Conservation (phyloP, 352 stramenopile species). For the Phytophthora ohioensis region DNA sequence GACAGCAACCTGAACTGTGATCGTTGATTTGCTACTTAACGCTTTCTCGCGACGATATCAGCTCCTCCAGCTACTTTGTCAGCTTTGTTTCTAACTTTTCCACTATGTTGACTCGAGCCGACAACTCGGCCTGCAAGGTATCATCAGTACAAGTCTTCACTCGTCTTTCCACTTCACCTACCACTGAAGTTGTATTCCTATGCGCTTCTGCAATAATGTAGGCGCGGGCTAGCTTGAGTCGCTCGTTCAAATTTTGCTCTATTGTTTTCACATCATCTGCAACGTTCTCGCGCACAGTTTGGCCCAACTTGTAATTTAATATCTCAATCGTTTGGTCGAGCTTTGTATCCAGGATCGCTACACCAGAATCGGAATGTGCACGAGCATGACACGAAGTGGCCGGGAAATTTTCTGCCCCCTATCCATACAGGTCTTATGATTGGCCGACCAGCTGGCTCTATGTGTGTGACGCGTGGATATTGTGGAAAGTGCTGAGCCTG, state of each 20-base stretch:
- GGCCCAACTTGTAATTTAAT: not conserved
- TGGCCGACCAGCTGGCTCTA: too few species aligned
- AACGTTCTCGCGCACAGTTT: not conserved
- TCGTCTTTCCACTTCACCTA: not conserved
- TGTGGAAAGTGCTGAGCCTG: too few species aligned
- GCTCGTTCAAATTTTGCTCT: not conserved
- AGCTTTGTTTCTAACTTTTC: not conserved
- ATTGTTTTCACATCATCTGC: not conserved
- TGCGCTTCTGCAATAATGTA: not conserved
- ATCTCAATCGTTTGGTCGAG: not conserved
- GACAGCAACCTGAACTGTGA: not conserved
- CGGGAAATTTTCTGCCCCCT: too few species aligned
- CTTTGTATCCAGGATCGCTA: not conserved
- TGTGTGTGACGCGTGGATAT: too few species aligned
- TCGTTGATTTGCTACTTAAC: not conserved
- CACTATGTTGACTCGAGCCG: not conserved
- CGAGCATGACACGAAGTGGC: too few species aligned
- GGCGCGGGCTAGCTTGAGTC: not conserved
- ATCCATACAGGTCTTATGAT: too few species aligned
- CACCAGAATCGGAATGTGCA: not conserved
- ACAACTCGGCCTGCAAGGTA: not conserved
- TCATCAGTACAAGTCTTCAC: not conserved
- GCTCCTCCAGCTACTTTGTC: not conserved
- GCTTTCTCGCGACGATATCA: not conserved
- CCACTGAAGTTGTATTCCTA: not conserved